Conservation (phyloP, 176 grass and related monocot genomes). For the Juncus inflexus region DNA sequence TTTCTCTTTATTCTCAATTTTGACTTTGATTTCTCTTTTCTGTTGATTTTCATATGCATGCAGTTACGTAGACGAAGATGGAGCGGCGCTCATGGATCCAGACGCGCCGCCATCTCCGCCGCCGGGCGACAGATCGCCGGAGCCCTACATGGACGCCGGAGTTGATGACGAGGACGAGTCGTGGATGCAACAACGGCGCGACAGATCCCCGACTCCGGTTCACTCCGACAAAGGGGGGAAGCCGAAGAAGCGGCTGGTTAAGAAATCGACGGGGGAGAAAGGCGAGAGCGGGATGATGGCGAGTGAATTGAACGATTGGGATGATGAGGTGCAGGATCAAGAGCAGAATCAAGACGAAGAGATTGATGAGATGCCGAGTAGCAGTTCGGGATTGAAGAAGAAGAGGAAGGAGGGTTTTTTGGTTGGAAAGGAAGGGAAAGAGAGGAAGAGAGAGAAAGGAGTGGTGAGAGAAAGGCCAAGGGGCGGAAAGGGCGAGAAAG, state of each 20-base stretch:
- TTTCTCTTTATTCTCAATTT: not conserved
- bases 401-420: constrained; percentile 60
- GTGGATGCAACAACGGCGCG: constrained; percentile 39
- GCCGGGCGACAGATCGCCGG: constrained; percentile 15
- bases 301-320: constrained; percentile 53
- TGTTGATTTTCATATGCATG: not conserved
- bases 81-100: constrained; percentile 67
- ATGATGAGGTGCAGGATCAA: constrained; percentile 15
- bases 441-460: constrained; percentile 39
- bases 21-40: not conserved
- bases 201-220: constrained; percentile 66
- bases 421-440: constrained; percentile 32
- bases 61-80: constrained; percentile 83
- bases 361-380: constrained; percentile 7
- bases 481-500: constrained; percentile 30
- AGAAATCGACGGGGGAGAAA: constrained; percentile 41
- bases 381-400: constrained; percentile 5
- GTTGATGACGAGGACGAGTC: constrained; percentile 40
- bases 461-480: constrained; percentile 33
- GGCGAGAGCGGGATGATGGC: constrained; percentile 24
- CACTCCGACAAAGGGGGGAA: constrained; percentile 45
- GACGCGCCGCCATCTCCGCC: constrained; percentile 32
- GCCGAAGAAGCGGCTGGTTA: constrained; percentile 71
- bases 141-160: constrained; percentile 42
- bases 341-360: constrained; percentile 28